These are phyloP conservation scores for Hanseniaspora pseudoguilliermondii DNA, from an alignment of 805 yeast species.

Conservation along the genomic window DNA sequence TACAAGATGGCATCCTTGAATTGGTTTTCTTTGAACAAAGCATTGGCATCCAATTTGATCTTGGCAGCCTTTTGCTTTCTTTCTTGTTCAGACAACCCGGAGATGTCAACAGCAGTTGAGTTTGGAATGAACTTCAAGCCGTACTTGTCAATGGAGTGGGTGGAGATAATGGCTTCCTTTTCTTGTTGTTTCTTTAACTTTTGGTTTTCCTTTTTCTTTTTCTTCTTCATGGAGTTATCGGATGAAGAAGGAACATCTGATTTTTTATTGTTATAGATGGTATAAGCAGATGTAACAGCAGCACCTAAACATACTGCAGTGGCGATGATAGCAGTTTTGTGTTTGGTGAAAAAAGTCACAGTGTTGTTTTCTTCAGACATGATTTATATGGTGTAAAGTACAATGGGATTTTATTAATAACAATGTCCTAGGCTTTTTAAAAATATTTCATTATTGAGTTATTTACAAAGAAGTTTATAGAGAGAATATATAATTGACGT, in stretches of 20 bases:
- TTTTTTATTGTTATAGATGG: conserved; percentile 20
- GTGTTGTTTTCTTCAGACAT: conserved; percentile 24
- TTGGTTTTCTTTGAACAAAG: conserved; percentile 54
- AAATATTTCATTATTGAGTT: too few species aligned
- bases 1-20: conserved; percentile 64
- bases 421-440: too few species aligned
- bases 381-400: neutral
- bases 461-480: too few species aligned
- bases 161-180: conserved; percentile 17
- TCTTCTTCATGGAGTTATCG: conserved; percentile 16
- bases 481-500: too few species aligned
- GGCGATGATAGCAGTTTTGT: conserved; percentile 52
- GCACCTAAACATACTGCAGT: conserved; percentile 52
- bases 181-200: conserved; percentile 28
- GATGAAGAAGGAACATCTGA: conserved; percentile 15
- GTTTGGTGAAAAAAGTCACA: conserved; percentile 27
- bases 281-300: conserved; percentile 50
- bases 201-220: conserved; percentile 29
- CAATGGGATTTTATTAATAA: too few species aligned
- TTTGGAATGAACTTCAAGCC: conserved; percentile 9
- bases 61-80: conserved; percentile 56
- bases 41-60: conserved; percentile 84
- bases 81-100: conserved; percentile 32
- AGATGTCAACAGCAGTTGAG: conserved; percentile 24
- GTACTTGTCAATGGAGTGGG: conserved; percentile 11